Conservation (phyloP, 345 rosid genomes). For the Syzygium aqueum region DNA sequence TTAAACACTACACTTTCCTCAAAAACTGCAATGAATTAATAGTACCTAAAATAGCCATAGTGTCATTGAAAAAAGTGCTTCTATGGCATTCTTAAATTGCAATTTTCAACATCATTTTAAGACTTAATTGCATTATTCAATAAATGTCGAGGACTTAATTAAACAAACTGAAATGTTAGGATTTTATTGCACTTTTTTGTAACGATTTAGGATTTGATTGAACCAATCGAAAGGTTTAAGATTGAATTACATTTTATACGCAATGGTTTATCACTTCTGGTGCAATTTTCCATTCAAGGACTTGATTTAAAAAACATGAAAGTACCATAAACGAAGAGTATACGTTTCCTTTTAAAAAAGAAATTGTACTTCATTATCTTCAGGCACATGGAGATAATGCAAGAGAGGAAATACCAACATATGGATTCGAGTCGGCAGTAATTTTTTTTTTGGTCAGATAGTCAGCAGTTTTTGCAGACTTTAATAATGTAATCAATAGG, state of each 20-base stretch:
- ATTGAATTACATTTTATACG: not conserved
- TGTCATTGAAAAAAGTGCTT: not conserved
- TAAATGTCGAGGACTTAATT: not conserved
- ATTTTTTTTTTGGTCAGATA: not conserved
- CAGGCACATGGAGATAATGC: not conserved
- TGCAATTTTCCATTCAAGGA: not conserved
- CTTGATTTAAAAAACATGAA: not conserved
- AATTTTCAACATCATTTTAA: not conserved
- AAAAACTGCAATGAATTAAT: not conserved
- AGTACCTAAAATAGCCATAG: not conserved
- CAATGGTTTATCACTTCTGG: not conserved
- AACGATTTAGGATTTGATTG: not conserved
- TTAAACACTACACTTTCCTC: not conserved
- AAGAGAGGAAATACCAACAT: not conserved
- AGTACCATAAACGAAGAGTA: not conserved
- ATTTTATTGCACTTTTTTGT: not conserved
- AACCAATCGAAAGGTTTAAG: not conserved
- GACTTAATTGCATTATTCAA: not conserved
- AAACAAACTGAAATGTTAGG: not conserved
- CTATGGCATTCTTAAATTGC: not conserved
- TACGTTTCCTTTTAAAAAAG: not conserved
- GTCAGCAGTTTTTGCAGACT: not conserved
- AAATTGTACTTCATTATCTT: not conserved
- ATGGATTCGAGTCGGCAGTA: not conserved
- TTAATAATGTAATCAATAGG: not conserved